Evolutionary conservation across 1,284 basidiomycete genomes (phyloP).

Genomic region (Tilletia walkeri): DNA sequence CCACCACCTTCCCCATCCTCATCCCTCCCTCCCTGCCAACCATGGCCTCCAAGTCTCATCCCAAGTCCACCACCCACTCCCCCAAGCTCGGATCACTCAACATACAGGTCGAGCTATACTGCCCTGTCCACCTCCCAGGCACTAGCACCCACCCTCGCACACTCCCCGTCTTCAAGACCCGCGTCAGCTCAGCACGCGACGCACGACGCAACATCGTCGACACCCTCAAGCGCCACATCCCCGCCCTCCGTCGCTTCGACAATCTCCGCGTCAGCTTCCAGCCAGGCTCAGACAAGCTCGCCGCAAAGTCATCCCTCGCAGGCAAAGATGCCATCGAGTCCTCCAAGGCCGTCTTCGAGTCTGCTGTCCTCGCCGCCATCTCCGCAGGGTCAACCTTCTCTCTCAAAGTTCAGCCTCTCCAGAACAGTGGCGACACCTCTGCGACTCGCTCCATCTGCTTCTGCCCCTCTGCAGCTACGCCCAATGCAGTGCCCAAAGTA

Average conservation of each 20-base stretch:
- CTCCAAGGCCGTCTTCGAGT: slow-evolving; percentile 8
- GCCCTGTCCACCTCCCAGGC: neutral
- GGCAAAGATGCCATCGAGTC: neutral
- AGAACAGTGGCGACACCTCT: neutral
- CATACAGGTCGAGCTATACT: neutral
- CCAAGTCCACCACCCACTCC: neutral
- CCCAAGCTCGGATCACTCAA: neutral
- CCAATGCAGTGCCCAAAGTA: neutral
- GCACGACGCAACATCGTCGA: slow-evolving; percentile 5
- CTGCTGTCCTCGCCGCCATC: neutral
- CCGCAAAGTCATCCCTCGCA: neutral
- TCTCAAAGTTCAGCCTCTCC: neutral
- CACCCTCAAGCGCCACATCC: slow-evolving; percentile 8
- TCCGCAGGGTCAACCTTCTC: neutral
- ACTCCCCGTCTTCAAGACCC: slow-evolving; percentile 9
- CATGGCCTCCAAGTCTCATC: neutral
- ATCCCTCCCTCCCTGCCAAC: neutral
- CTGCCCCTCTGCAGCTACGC: neutral
- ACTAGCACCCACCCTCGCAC: neutral
- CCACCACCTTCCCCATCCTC: too few species aligned
- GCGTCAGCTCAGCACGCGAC: neutral
- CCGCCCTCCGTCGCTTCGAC: neutral
- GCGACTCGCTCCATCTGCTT: neutral
- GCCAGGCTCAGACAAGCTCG: neutral
- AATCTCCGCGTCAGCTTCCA: neutral